These are phyloP conservation scores for Cladobotryum mycophilum DNA, from an alignment of 2,329 filamentous ascomycete species.

Conservation along the genomic window DNA sequence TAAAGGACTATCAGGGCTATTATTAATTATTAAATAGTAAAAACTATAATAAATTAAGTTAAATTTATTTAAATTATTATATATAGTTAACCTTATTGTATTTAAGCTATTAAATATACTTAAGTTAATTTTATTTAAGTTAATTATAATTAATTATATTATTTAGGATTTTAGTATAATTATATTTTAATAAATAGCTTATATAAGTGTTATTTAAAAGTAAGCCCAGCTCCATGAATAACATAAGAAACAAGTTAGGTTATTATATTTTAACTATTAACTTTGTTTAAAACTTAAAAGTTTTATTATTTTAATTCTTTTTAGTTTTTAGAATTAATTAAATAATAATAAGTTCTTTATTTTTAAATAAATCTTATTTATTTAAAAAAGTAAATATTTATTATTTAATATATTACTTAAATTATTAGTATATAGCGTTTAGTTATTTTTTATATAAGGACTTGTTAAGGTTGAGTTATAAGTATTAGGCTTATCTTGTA, in stretches of 20 bases:
- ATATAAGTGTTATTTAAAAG: no score
- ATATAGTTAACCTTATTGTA: no score
- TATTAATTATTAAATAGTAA: background rate
- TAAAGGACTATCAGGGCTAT: background rate
- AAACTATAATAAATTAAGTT: no score
- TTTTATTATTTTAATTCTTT: background rate
- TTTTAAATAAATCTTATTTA: background rate
- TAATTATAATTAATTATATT: no score
- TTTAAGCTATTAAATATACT: no score
- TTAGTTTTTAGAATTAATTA: background rate
- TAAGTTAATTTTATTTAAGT: no score
- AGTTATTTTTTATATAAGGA: background rate
- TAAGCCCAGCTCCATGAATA: no score
- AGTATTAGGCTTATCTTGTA: slow-evolving; percentile 3
- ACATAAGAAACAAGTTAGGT: no score
- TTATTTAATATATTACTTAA: background rate
- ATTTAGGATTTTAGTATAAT: no score
- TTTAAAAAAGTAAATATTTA: background rate
- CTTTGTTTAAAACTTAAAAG: background rate
- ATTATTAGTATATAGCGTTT: background rate
- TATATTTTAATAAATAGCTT: no score
- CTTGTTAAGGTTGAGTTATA: background rate
- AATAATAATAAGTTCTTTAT: background rate
- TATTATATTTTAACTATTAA: background rate
- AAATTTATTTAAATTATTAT: no score